Conservation (phyloP, 306 rosid species). For the Prinsepia uniflora region DNA sequence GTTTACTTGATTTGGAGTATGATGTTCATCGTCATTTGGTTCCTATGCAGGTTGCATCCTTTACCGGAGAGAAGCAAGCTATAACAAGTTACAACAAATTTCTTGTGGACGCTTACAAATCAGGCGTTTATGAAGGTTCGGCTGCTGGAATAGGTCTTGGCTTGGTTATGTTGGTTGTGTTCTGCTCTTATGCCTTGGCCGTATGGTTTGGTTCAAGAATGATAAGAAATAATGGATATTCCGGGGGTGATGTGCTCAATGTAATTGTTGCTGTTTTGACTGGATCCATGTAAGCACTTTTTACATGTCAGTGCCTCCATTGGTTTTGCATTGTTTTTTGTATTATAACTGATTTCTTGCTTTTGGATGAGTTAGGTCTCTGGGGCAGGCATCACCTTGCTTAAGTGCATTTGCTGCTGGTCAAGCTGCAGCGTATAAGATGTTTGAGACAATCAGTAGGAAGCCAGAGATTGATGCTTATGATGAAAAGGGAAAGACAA, state of each 20-base stretch:
- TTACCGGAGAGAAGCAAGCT: conserved; percentile 81
- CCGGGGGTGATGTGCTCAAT: conserved; percentile 70
- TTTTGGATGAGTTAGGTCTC: conserved; percentile 50
- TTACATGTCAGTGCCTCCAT: not conserved
- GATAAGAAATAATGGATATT: conserved; percentile 69
- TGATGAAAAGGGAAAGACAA: conserved; percentile 52
- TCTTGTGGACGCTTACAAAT: conserved; percentile 63
- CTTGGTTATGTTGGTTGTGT: conserved; percentile 48
- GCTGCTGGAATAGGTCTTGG: conserved; percentile 65
- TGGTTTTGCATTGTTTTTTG: not conserved
- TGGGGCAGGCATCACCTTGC: conserved; percentile 87
- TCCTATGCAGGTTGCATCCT: conserved; percentile 63
- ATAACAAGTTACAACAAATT: conserved; percentile 45
- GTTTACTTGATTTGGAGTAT: conserved; percentile 7
- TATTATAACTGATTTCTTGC: not conserved
- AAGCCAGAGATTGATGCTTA: conserved; percentile 73
- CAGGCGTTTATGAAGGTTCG: conserved; percentile 68
- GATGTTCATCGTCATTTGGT: conserved; percentile 12
- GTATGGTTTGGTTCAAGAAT: conserved; percentile 79
- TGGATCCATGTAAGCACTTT: conserved; percentile 65
- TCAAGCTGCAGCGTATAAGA: conserved; percentile 88
- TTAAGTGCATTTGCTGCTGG: conserved; percentile 89
- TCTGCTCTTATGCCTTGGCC: conserved; percentile 64
- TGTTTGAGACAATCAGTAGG: conserved; percentile 78
- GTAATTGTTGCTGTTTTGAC: conserved; percentile 74